phyloP scores from a whole-genome alignment of 768 basidiomycete genomes.

The Suillus spraguei region DNA sequence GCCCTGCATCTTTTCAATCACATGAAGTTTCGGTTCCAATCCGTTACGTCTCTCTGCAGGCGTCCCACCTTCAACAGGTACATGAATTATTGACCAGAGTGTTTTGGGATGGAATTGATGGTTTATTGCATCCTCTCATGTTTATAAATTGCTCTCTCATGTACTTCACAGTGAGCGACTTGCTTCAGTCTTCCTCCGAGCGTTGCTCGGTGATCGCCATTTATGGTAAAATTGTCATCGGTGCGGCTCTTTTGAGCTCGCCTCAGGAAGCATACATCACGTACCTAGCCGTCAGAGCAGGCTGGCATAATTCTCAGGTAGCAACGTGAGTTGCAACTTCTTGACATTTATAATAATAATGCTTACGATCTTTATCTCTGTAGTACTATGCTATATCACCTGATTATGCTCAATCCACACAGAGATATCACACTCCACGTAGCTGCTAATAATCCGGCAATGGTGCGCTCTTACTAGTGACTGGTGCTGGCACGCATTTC shows the following conservation, averaged over 20 bases:
- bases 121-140: slow-evolving; percentile 39
- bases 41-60: slow-evolving; percentile 60
- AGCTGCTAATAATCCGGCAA: slow-evolving; percentile 78
- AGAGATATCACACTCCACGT: slow-evolving; percentile 84
- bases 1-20: slow-evolving; percentile 55
- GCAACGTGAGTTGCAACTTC: slow-evolving; percentile 54
- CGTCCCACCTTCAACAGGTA: slow-evolving; percentile 64
- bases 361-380: not conserved
- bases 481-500: slow-evolving; percentile 13
- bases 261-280: slow-evolving; percentile 84
- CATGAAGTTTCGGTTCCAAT: slow-evolving; percentile 53
- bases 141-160: slow-evolving; percentile 3
- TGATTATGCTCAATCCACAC: slow-evolving; percentile 69
- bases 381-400: slow-evolving; percentile 78
- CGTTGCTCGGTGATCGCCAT: slow-evolving; percentile 74
- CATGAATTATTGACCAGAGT: slow-evolving; percentile 67
- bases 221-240: slow-evolving; percentile 72
- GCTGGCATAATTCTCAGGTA: slow-evolving; percentile 81
- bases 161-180: slow-evolving; percentile 61
- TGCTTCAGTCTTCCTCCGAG: slow-evolving; percentile 68
- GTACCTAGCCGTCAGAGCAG: slow-evolving; percentile 74
- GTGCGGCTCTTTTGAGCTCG: slow-evolving; percentile 74
- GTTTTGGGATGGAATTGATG: slow-evolving; percentile 81
- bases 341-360: not conserved
- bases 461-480: slow-evolving; percentile 44